Evolutionary conservation across 768 basidiomycete species (phyloP).

Genomic region (Kwoniella mangroviensis): DNA sequence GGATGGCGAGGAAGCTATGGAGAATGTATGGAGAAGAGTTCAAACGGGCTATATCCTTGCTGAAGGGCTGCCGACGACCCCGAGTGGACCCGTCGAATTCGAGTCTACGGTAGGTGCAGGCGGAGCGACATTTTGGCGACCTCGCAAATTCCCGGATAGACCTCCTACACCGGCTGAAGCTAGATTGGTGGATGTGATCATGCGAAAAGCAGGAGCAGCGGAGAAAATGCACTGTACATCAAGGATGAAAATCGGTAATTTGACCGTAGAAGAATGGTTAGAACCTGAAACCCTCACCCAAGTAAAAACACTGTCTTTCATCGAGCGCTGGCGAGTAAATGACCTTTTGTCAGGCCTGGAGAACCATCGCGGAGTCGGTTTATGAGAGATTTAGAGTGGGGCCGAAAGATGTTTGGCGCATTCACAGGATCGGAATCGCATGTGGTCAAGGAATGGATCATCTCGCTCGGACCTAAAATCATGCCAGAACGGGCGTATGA

Average conservation of each 20-base stretch:
- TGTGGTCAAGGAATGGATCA: conserved; percentile 41
- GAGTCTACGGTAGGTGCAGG: not conserved
- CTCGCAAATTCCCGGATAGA: not conserved
- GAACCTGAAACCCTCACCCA: conserved; percentile 32
- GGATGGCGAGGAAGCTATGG: conserved; percentile 37
- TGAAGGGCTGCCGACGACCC: conserved; percentile 49
- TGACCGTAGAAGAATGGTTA: conserved; percentile 43
- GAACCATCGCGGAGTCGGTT: conserved; percentile 36
- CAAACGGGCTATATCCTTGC: conserved; percentile 47
- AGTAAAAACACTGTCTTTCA: conserved; percentile 36
- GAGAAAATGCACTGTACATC: conserved; percentile 51
- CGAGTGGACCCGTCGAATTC: conserved; percentile 38
- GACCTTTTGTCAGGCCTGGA: conserved; percentile 43
- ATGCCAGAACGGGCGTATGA: conserved; percentile 11
- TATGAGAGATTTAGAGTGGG: conserved; percentile 48
- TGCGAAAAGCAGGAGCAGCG: conserved; percentile 39
- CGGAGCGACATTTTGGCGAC: not conserved
- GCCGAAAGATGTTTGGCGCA: conserved; percentile 54
- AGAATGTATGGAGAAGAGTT: conserved; percentile 41
- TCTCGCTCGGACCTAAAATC: conserved; percentile 16
- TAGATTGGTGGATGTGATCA: conserved; percentile 30
- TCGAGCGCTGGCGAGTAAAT: conserved; percentile 38
- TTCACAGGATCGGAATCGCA: conserved; percentile 42
- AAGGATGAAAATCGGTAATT: conserved; percentile 31
- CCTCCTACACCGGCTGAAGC: not conserved